phyloP scores from a whole-genome alignment of 2,329 filamentous ascomycete genomes.

The Nemania diffusa region DNA sequence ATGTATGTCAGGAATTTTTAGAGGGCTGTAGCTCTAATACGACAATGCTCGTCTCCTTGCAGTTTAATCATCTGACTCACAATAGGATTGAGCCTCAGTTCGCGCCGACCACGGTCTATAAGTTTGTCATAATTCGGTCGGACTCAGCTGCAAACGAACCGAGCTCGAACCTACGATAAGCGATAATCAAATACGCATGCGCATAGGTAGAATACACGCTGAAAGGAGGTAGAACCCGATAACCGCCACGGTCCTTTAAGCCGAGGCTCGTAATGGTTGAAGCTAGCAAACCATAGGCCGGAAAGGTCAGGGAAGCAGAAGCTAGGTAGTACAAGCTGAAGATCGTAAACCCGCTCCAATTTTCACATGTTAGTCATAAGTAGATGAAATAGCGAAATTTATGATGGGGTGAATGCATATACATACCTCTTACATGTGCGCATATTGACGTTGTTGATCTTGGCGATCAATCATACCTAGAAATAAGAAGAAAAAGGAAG shows the following conservation, averaged over 20 bases:
- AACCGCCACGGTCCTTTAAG: slow-evolving; percentile 14
- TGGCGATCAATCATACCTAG: background rate
- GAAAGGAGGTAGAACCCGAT: background rate
- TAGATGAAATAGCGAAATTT: too few species aligned
- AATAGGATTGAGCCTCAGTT: background rate
- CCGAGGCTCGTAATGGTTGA: slow-evolving; percentile 24
- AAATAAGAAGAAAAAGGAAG: background rate
- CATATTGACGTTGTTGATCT: background rate
- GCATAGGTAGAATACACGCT: too few species aligned
- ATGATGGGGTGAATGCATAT: slow-evolving; percentile 1
- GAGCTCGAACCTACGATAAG: slow-evolving; percentile 7
- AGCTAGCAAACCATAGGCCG: background rate
- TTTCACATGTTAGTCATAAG: slow-evolving; percentile 25
- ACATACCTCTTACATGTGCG: too few species aligned
- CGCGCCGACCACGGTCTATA: slow-evolving; percentile 18
- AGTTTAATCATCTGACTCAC: slow-evolving; percentile 11
- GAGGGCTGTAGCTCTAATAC: background rate
- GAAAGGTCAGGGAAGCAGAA: slow-evolving; percentile 4
- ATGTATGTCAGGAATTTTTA: too few species aligned
- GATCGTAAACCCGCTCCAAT: background rate
- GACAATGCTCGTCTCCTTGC: background rate
- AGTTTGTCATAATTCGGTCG: slow-evolving; percentile 21
- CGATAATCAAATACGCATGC: slow-evolving; percentile 5
- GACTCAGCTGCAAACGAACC: background rate
- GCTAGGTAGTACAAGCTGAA: background rate